Base-by-base conservation (phyloP, 495 filamentous ascomycete species). In the Talaromyces adpressus region DNA sequence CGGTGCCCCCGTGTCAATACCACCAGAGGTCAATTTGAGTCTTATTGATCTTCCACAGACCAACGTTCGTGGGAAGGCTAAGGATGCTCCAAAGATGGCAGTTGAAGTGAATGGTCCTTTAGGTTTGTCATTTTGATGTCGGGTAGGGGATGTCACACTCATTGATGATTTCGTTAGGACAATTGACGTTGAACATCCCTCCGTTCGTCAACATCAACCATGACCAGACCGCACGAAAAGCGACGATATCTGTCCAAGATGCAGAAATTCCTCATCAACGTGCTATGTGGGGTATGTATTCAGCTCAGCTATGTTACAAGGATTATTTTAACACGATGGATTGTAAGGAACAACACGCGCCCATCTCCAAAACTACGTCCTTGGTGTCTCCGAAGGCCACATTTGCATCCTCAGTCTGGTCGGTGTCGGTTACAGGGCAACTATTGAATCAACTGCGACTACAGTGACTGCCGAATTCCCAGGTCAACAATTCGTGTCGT, bases 341-440 rank as follows among this genome's bases (percentile, higher is more conserved):
- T 27, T 6, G 4, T 25, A 2, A 97, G 92, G 92, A 58, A 97
- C 93, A 3, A 89, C 84, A 27, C 92, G 94, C 70, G 86, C 92
- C 18, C 92, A 94, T 68, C 83, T 98, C 58, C 88, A 91, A 68
- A 92, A 92, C 73, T 86, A 92, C 75, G 88, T 98, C 62, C 84
- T 90, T 39, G 94, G 94, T 59, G 94, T 98, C 36, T 95, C 91
- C 4, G 94, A 98, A 85, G 94, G 94, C 16, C 94, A 98, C 75
- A 90, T 91, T 6, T 91, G 92, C 16, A 91, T 98, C 66, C 79
- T 98, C 36, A 88, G 94, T 64, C 80, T 98, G 45, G 91, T 97
- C n/a, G 94, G 94, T 71, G 95, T 98, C 58, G 94, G 94, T 67
- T 98, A 97, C 82, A 83, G 91, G 71, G 94, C 94, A 2, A 90